A percentile compares a stretch with the other conserved stretches of the same genome.
These are phyloP conservation scores for Xylaria acuta DNA, from an alignment of 495 filamentous ascomycete species.

Conservation along the genomic window DNA sequence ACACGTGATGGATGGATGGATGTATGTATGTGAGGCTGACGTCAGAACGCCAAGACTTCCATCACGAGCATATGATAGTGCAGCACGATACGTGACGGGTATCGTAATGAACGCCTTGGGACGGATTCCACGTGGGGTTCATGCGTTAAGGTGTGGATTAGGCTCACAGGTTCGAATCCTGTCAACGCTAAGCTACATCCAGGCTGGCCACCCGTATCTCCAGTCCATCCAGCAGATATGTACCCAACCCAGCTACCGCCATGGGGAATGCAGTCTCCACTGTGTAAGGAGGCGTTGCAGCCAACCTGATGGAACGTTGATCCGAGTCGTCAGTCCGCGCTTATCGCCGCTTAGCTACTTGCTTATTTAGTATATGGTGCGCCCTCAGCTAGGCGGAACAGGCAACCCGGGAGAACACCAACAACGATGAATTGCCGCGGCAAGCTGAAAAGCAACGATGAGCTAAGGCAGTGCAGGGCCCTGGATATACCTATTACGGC, in stretches of 20 bases:
- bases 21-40: neutral
- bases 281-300: neutral
- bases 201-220: neutral
- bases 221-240: neutral
- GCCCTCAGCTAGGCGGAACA: neutral
- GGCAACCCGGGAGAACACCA: neutral
- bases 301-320: conserved; percentile 6
- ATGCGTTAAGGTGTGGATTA: conserved; percentile 5
- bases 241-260: neutral
- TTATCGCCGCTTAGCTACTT: neutral
- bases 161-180: conserved; percentile 13
- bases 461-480: neutral
- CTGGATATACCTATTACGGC: neutral
- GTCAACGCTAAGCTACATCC: neutral
- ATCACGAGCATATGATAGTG: neutral
- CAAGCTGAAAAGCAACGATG: conserved; percentile 8
- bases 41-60: conserved; percentile 2
- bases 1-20: conserved; percentile 10
- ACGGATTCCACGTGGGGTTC: conserved; percentile 2
- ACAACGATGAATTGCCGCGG: too few relatives aligned
- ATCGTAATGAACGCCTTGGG: neutral
- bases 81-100: neutral
- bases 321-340: neutral
- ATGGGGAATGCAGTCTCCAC: neutral
- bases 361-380: too few relatives aligned